Base-by-base conservation (phyloP, 2,329 filamentous ascomycete species). In the Tolypocladium nubicola region DNA sequence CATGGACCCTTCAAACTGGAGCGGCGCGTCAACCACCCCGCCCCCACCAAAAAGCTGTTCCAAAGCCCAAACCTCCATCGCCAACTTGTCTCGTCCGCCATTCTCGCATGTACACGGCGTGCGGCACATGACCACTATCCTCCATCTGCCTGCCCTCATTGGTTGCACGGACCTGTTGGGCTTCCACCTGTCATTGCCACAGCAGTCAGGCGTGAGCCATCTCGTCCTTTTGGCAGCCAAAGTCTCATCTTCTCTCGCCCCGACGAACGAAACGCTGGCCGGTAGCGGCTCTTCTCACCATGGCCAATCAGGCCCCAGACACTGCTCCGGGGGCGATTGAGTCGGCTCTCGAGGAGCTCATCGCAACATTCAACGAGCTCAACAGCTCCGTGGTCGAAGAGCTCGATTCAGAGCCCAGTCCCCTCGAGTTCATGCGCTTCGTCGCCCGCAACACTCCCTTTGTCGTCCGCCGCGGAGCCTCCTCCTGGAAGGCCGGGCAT, bases 391-490 rank as follows among this genome's bases (percentile, higher is more conserved):
- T 66, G 19, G 76, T 91, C 57, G 80, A 87, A 52, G 83, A 85
- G 63, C 76, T 91, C 3, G 49, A 75, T 16, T 75, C 81, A 47
- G 82, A 86, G 53, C 89, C 89, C 4, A 88, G 85, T 35, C 81
- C 89, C 0, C 79, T 94, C 7, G 86, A 92, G 66, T 93, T 93
- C 68, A 87, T 91, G 84, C 82, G 87, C 65, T 87, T 84, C 70
- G 88, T 92, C 23, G 79, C 86, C 19, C 79, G 76, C 40, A 94
- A 93, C 67, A 80, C 83, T 1, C 89, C 89, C 0, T 92, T 93
- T 63, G 81, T 93, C 3, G 75, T 92, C 35, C 79, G 86, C 41
- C 74, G 78, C 10, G 87, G 79, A 3, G 87, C 87, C 1, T 66
- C 66, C 0, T 70, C 77, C 40, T 93, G 88, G 87, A 73, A 75